Evolutionary conservation across 192 early-diverging fungal species (phyloP).

Genomic region (Diversispora epigaea): DNA sequence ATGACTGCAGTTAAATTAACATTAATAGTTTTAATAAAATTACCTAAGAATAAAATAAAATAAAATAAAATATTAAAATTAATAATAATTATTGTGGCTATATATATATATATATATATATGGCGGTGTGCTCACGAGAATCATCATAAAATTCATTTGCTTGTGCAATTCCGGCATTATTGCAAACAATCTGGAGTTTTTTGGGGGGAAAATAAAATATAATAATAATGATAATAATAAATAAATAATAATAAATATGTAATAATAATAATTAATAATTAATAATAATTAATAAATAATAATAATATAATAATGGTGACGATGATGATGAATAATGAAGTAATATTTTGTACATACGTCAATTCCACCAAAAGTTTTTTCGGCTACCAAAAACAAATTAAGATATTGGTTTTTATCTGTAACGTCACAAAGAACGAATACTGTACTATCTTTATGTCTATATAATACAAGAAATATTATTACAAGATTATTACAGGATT

Average conservation of each 20-base stretch:
- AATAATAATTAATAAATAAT: not conserved
- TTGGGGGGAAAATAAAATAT: too few relatives aligned
- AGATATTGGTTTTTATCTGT: too few relatives aligned
- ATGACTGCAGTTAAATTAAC: conserved; percentile 77
- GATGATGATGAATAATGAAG: too few relatives aligned
- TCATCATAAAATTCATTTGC: not conserved
- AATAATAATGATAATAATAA: not conserved
- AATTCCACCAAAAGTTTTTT: too few relatives aligned
- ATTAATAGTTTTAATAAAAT: conserved; percentile 62
- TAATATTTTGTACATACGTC: too few relatives aligned
- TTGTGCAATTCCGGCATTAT: conserved; percentile 8
- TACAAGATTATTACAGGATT: too few relatives aligned
- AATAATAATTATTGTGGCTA: too few relatives aligned
- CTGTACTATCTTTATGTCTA: too few relatives aligned
- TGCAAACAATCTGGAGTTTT: conserved; percentile 1
- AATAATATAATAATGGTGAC: too few relatives aligned
- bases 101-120: not conserved
- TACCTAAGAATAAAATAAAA: conserved; percentile 28
- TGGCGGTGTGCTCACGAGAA: not conserved
- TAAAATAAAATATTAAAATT: not conserved
- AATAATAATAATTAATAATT: not conserved
- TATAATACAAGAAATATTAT: too few relatives aligned
- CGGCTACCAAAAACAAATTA: too few relatives aligned
- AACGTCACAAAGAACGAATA: too few relatives aligned
- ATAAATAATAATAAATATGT: not conserved